These are phyloP conservation scores for Pseudognaphalium luteoalbum DNA, from an alignment of 129 eudicot genomes.

Conservation along the genomic window DNA sequence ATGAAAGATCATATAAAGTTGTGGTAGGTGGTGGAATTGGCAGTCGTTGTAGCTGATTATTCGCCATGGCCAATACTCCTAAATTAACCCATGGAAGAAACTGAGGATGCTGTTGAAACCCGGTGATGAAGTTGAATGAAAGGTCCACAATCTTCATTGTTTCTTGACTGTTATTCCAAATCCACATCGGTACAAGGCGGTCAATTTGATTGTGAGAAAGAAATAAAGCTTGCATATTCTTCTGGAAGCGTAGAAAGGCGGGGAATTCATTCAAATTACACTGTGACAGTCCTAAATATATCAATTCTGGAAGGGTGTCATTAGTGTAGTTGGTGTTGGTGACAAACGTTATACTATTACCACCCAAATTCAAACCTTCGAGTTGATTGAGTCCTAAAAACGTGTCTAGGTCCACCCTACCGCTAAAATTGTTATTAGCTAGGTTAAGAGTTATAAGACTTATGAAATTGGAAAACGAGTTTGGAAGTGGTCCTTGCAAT, in stretches of 20 bases:
- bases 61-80: too few relatives aligned
- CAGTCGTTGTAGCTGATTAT: not conserved
- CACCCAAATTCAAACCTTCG: not conserved
- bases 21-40: slow-evolving; percentile 25
- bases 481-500: slow-evolving; percentile 27
- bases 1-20: not conserved
- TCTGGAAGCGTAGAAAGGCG: not conserved
- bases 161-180: slow-evolving; percentile 20
- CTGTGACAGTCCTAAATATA: not conserved
- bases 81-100: slow-evolving; percentile 20
- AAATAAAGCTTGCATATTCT: not conserved
- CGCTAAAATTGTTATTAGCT: slow-evolving; percentile 14
- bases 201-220: not conserved
- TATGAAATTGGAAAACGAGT: slow-evolving; percentile 21
- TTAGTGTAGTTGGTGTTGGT: slow-evolving; percentile 15
- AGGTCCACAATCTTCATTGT: slow-evolving; percentile 7
- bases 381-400: slow-evolving; percentile 18
- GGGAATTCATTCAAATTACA: slow-evolving; percentile 26
- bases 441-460: not conserved
- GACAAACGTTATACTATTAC: not conserved
- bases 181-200: not conserved
- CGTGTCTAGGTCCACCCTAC: slow-evolving; percentile 16
- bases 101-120: not conserved
- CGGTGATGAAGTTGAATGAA: slow-evolving; percentile 8
- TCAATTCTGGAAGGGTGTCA: slow-evolving; percentile 1